Evolutionary conservation across 129 eudicot genomes (phyloP), one percentile per base, ranked within the genome.

Genomic region (Chrysanthemum seticuspe): DNA sequence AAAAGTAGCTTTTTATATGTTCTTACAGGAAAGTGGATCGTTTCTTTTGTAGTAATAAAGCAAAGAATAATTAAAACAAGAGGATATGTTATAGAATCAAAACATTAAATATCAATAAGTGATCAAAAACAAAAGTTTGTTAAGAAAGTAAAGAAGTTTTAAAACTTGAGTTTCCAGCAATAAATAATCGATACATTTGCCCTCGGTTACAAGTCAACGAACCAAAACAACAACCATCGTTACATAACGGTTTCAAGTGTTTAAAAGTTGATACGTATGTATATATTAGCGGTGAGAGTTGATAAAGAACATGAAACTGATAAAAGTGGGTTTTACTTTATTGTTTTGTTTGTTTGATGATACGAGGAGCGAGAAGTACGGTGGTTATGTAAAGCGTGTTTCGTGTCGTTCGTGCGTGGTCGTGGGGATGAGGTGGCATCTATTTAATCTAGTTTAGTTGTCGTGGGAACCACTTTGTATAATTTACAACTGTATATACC

Each of bases 71-170:
- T 58, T 48, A 55, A 10, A 54, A 59, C 44, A 36, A 36, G 44
- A 36, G 44, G 44, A 40, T 40, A 40, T 40, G 44, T 2, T 21
- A 70, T 16, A 49, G 47, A 68, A 23, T 16, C 19, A n/a, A 40
- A 49, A 8, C n/a, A 8, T 58, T 45, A 65, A 48, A 58, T 45
- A 63, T 14, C 12, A 58, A 36, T 63, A 13, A 48, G 7, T 14
- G 40, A 40, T 6, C 29, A 13, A 65, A 45, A 71, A n/a, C 13
- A 63, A 71, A 71, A 15, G 77, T 71, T 64, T 78, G 77, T 45
- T 25, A 47, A 55, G 77, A 78, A 78, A 73, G 82, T 16, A 78
- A 78, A 65, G 77, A 64, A 78, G 82, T 45, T 78, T 78, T 78
- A 11, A 40, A 40, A 40, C 47, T 40, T 40, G 10, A 58, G 82